Evolutionary conservation across 2,329 filamentous ascomycete species (phyloP), one percentile per base, ranked within the genome.

Genomic region (Thielaviopsis populi): DNA sequence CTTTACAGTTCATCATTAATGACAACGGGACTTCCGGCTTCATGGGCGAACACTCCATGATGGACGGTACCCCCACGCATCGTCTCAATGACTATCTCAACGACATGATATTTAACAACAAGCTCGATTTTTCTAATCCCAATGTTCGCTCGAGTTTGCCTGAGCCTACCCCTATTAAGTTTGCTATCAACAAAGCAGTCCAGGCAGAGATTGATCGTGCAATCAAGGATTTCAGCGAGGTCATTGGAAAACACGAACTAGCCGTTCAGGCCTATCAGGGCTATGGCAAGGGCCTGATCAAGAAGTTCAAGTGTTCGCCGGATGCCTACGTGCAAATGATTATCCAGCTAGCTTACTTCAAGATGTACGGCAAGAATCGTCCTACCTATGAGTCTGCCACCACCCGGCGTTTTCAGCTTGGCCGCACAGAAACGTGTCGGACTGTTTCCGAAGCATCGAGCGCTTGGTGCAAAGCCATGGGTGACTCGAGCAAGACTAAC

Each of bases 11-110:
- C 78, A 95, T 99, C 73, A 75, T 99, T 77, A 96, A 96, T 75
- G 91, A 99, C 74, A 99, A 99, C 74, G 94, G 94, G 69, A 95
- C 94, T 7, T 88, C 94, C 1, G 94, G 94, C 67, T 99, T 99
- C 81, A 92, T 91, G 81, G 94, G 94, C 71, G 94, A 99, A 77
- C 94, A 99, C 81, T 95, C 89, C 70, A 97, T 99, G 94, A 99
- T 99, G 95, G 94, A 99, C 73, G 94, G 95, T 68, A 99, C 94
- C 6, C 91, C 95, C 0, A 99, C 95, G 1, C 94, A 97, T 76
- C 87, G 95, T 54, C 82, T 99, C 17, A 99, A 96, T 75, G 94
- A 99, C 80, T 94, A 91, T 72, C 82, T 95, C 72, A 95, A 92
- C 78, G 85, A 88, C 73, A 82, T 89, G 71, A 96, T 97, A 74